These are phyloP conservation scores for Penicillium subrubescens DNA, from an alignment of 495 filamentous ascomycete genomes.

Conservation along the genomic window DNA sequence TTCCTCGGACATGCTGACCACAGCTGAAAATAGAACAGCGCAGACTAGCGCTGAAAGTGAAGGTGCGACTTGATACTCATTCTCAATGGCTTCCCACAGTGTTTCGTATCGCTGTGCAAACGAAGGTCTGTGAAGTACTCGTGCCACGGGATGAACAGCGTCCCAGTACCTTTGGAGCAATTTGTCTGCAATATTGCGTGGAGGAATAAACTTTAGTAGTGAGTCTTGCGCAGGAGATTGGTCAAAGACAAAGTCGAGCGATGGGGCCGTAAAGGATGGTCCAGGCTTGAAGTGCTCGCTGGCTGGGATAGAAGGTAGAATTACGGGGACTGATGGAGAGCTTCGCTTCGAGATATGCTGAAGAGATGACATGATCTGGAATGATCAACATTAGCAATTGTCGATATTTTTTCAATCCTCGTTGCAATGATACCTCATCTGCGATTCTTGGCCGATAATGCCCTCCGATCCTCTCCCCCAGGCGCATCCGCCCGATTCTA, in stretches of 20 bases:
- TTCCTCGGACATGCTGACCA: neutral
- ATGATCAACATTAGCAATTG: neutral
- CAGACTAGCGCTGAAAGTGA: constrained; percentile 2
- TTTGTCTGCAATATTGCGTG: constrained; percentile 47
- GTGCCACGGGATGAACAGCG: constrained; percentile 66
- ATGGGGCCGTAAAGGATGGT: neutral
- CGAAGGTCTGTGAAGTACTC: constrained; percentile 63
- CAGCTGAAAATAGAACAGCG: neutral
- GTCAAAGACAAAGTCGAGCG: neutral
- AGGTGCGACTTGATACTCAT: constrained; percentile 22
- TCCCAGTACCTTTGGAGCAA: constrained; percentile 66
- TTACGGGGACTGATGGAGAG: neutral
- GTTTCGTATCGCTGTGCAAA: constrained; percentile 61
- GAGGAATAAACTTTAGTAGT: neutral
- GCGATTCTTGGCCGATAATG: neutral
- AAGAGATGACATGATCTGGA: neutral
- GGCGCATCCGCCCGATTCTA: constrained; percentile 67
- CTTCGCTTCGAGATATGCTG: neutral
- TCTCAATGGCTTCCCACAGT: constrained; percentile 62
- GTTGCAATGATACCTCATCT: neutral
- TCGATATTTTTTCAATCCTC: neutral
- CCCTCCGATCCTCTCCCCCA: constrained; percentile 69
- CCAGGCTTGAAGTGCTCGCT: neutral
- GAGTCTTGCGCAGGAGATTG: neutral
- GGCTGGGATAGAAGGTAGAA: neutral